A percentile compares a stretch with the other conserved stretches of the same genome.
These are phyloP conservation scores for Coniochaeta sp. DNA, from an alignment of 2,329 filamentous ascomycete species.

Conservation along the genomic window DNA sequence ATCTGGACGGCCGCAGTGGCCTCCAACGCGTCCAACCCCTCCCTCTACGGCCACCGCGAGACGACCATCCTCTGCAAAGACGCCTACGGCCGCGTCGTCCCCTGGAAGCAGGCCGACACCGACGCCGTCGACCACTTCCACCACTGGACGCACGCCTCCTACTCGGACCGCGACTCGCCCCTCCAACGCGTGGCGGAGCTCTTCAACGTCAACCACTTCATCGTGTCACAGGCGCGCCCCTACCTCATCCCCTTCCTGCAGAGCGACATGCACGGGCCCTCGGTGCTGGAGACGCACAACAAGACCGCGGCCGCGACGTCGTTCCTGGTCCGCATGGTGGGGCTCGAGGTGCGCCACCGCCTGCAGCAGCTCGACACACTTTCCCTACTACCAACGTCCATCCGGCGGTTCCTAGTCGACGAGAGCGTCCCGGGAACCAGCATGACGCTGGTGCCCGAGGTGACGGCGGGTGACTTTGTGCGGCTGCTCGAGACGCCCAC, in stretches of 20 bases:
- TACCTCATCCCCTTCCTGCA: conserved; percentile 82
- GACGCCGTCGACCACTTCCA: conserved; percentile 51
- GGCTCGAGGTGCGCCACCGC: conserved; percentile 72
- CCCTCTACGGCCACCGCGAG: conserved; percentile 58
- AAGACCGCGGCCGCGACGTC: conserved; percentile 50
- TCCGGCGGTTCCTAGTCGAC: conserved; percentile 73
- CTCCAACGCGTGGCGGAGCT: conserved; percentile 70
- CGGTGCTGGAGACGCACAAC: conserved; percentile 50
- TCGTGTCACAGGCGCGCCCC: conserved; percentile 85
- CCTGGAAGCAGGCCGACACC: conserved; percentile 62
- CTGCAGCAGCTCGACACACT: conserved; percentile 75
- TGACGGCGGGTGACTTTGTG: conserved; percentile 66
- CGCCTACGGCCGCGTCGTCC: conserved; percentile 61
- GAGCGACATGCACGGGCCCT: conserved; percentile 71
- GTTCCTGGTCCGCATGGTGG: conserved; percentile 60
- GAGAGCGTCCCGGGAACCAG: conserved; percentile 73
- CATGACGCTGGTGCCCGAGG: conserved; percentile 75
- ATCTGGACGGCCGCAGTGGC: conserved; percentile 76
- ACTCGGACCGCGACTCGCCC: conserved; percentile 57
- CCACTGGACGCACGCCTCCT: conserved; percentile 60
- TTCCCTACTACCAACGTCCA: conserved; percentile 59
- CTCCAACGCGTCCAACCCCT: conserved; percentile 61
- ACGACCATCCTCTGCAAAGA: conserved; percentile 71
- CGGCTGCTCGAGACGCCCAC: conserved; percentile 79
- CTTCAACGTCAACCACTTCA: conserved; percentile 93